phyloP scores from a whole-genome alignment of 306 rosid species.

The Casuarina cunninghamiana region DNA sequence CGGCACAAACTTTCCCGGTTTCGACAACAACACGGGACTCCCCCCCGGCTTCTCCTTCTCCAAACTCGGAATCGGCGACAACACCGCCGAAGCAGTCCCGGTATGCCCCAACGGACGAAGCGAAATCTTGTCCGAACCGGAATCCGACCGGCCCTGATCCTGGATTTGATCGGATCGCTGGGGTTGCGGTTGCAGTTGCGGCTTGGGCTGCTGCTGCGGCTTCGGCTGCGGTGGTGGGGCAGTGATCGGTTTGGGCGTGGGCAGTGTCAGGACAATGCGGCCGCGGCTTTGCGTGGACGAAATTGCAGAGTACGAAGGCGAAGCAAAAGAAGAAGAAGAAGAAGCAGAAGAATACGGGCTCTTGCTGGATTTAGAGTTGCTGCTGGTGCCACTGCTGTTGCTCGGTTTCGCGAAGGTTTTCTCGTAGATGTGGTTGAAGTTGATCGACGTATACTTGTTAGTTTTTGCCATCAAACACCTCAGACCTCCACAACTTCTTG shows the following conservation, averaged over 20 bases:
- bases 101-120: slow-evolving; percentile 76
- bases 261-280: slow-evolving; percentile 75
- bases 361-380: slow-evolving; percentile 21
- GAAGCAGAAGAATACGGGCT: slow-evolving; percentile 38
- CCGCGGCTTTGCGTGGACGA: slow-evolving; percentile 71
- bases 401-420: slow-evolving; percentile 36
- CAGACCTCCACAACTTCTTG: background rate
- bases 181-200: slow-evolving; percentile 18
- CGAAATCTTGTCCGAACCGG: slow-evolving; percentile 53
- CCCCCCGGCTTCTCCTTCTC: slow-evolving; percentile 42
- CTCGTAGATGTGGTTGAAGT: slow-evolving; percentile 79
- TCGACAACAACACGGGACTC: slow-evolving; percentile 28
- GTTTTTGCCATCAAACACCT: slow-evolving; percentile 82
- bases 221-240: slow-evolving; percentile 12
- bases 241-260: slow-evolving; percentile 43
- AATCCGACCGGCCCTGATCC: slow-evolving; percentile 37
- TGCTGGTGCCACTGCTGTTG: background rate
- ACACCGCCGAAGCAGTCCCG: slow-evolving; percentile 32
- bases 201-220: slow-evolving; percentile 17
- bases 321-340: slow-evolving; percentile 38
- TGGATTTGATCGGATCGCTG: slow-evolving; percentile 27
- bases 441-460: slow-evolving; percentile 66
- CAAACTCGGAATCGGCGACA: slow-evolving; percentile 25
- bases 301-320: slow-evolving; percentile 61
- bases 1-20: slow-evolving; percentile 66